These are phyloP conservation scores for Astraeus odoratus DNA, from an alignment of 768 basidiomycete species.

Conservation along the genomic window DNA sequence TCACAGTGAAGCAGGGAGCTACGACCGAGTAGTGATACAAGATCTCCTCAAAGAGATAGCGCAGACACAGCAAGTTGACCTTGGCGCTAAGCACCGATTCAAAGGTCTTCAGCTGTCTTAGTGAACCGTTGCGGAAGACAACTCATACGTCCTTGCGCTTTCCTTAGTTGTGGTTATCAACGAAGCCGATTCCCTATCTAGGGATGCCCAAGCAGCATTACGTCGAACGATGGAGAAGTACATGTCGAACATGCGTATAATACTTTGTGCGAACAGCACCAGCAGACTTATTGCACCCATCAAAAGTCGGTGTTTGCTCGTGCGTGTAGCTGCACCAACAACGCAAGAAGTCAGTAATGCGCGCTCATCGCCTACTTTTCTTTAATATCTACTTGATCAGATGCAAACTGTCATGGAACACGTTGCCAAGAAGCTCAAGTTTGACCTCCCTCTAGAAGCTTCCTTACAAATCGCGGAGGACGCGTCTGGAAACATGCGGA, in stretches of 20 bases:
- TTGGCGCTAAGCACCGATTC: conserved; percentile 92
- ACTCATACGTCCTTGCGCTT: not conserved
- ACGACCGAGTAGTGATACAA: conserved; percentile 91
- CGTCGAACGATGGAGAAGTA: conserved; percentile 99
- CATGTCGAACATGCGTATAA: conserved; percentile 95
- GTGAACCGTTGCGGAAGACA: not conserved
- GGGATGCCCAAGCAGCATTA: conserved; percentile 95
- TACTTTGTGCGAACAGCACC: conserved; percentile 93
- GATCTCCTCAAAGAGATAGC: conserved; percentile 98
- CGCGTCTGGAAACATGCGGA: conserved; percentile 85
- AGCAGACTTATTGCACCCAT: conserved; percentile 95
- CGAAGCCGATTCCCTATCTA: conserved; percentile 89
- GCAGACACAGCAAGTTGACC: conserved; percentile 96
- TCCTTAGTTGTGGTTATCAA: conserved; percentile 91
- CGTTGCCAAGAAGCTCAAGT: conserved; percentile 75
- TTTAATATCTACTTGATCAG: conserved; percentile 33
- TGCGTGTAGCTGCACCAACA: conserved; percentile 87
- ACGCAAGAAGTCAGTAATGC: conserved; percentile 57
- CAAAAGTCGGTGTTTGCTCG: conserved; percentile 87
- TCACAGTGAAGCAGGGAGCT: conserved; percentile 88
- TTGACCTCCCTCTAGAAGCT: conserved; percentile 75
- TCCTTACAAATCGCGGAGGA: conserved; percentile 72
- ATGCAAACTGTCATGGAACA: conserved; percentile 72
- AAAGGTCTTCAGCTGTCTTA: conserved; percentile 54
- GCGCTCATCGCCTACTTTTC: not conserved